Evolutionary conservation across 192 early-diverging fungal genomes (phyloP), one percentile per base, ranked within the genome.

Genomic region (Coemansia sp.): DNA sequence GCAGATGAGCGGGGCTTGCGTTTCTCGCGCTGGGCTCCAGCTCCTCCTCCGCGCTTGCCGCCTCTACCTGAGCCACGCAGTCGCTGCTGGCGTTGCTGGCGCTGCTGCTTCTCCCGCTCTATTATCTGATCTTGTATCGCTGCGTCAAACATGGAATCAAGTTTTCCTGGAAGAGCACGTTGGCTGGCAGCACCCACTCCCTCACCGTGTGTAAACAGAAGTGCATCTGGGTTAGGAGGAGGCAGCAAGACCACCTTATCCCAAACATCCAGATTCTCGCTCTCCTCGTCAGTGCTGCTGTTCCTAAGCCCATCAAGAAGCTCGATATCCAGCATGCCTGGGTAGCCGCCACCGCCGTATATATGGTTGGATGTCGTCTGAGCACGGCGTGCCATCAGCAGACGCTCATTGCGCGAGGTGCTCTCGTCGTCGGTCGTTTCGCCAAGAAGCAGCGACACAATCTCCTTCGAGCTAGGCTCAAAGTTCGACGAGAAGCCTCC

Each of bases 391-490:
- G 70, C 74, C 79, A 76, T 73, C 32, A 40, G 21, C 51, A 82
- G 59, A 10, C 74, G 61, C 43, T 68, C 68, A 43, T 55, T 71
- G 41, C 67, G 74, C 48, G 65, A 61, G 0, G 61, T 57, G 65
- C 69, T 68, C 52, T 73, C 79, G 58, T 76, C 71, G 41, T 73
- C 74, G 21, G 71, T 55, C 5, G 84, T 80, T 63, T 96, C 93
- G 66, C 92, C 93, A 42, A 96, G 71, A 55, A 96, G 76, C 64
- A 94, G 77, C 36, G 91, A 91, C 42, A 94, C 88, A 70, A 96
- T 93, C 73, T 96, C 94, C 58, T 92, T 90, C 13, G 94, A 91
- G 76, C 93, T 96, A 46, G 93, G 91, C 56, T 94, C 93, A 22
- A 92, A 71, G 58, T 71, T 77, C 0, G 74, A 66, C 41, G 80